A percentile compares a stretch with the other conserved stretches of the same genome.
phyloP scores from a whole-genome alignment of 768 basidiomycete genomes.

The Termitomyces bulborhizus region DNA sequence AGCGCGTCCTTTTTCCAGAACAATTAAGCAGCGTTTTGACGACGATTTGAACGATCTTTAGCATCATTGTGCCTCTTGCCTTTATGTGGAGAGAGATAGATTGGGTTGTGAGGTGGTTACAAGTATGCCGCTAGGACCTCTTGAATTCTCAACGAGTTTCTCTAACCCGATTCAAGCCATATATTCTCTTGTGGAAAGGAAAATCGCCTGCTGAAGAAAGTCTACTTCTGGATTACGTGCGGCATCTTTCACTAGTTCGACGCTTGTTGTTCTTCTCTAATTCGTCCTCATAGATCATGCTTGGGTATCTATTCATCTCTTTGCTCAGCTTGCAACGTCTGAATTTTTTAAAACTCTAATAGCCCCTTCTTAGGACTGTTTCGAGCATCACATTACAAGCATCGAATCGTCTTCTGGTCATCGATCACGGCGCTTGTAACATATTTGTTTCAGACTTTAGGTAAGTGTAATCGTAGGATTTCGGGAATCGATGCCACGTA shows the following conservation, averaged over 20 bases:
- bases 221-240: conserved; percentile 61
- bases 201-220: conserved; percentile 49
- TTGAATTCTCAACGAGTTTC: not conserved
- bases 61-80: conserved; percentile 43
- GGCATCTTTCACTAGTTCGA: conserved; percentile 14
- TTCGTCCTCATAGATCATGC: conserved; percentile 26
- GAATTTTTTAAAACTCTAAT: conserved; percentile 2
- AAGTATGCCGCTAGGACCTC: conserved; percentile 31
- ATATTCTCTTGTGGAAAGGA: conserved; percentile 49
- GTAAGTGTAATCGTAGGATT: conserved; percentile 28
- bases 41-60: conserved; percentile 11
- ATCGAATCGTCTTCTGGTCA: conserved; percentile 50
- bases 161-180: conserved; percentile 39
- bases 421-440: conserved; percentile 38
- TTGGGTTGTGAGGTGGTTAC: conserved; percentile 49
- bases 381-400: conserved; percentile 42
- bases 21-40: not conserved
- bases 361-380: conserved; percentile 41
- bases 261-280: not conserved
- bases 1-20: conserved; percentile 6
- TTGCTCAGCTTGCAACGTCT: not conserved
- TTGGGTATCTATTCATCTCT: conserved; percentile 30
- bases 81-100: conserved; percentile 47
- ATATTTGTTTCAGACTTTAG: conserved; percentile 52
- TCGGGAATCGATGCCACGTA: conserved; percentile 5